Conservation (phyloP, 1,284 basidiomycete genomes). For the Pholiota adiposa region DNA sequence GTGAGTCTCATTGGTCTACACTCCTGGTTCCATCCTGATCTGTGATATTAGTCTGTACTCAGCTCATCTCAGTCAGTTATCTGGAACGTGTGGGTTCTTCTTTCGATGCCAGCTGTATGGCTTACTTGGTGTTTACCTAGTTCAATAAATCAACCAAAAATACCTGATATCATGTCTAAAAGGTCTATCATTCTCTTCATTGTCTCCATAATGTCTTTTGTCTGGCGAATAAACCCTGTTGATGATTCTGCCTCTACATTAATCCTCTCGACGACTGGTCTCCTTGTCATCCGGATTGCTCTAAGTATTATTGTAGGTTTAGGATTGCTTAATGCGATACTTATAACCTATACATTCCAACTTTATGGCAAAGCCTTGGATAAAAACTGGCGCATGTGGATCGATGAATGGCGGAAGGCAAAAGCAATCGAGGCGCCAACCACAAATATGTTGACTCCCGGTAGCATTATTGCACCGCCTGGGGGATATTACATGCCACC, state of each 20-base stretch:
- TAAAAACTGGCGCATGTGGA: conserved; percentile 25
- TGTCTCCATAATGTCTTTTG: conserved; percentile 55
- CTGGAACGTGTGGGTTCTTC: conserved; percentile 75
- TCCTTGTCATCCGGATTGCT: conserved; percentile 29
- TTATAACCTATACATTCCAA: conserved; percentile 55
- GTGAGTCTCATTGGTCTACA: conserved; percentile 34
- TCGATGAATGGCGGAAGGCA: conserved; percentile 17
- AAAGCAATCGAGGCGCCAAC: background rate
- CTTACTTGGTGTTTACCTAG: conserved; percentile 62
- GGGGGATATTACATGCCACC: background rate
- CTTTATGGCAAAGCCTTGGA: conserved; percentile 46
- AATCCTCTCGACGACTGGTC: background rate
- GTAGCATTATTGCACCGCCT: background rate
- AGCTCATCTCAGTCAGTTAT: conserved; percentile 33
- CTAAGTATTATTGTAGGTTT: conserved; percentile 51
- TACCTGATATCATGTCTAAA: background rate
- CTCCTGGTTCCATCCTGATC: background rate
- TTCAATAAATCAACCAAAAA: background rate
- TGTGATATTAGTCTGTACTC: background rate
- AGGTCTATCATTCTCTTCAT: conserved; percentile 63
- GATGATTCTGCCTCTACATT: background rate
- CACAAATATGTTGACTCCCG: background rate
- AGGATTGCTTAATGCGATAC: conserved; percentile 51
- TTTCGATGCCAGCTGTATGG: conserved; percentile 66
- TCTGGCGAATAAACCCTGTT: conserved; percentile 38